A percentile compares a stretch with the other conserved stretches of the same genome.
These are phyloP conservation scores for Colletotrichum sublineola DNA, from an alignment of 2,329 filamentous ascomycete genomes.

Conservation along the genomic window DNA sequence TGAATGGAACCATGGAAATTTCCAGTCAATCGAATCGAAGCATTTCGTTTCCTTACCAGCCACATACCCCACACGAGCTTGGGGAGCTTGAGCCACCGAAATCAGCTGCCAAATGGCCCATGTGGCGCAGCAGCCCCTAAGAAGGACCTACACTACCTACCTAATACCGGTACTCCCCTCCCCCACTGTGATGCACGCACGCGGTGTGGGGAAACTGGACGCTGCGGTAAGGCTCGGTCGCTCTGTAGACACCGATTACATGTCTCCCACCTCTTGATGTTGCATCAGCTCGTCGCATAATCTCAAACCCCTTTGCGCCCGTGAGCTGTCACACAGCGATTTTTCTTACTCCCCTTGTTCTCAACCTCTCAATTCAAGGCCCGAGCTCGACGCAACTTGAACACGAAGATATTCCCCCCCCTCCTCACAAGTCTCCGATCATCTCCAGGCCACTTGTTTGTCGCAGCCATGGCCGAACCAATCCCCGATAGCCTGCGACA, in stretches of 20 bases:
- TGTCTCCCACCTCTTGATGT: constrained; percentile 23
- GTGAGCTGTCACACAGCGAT: constrained; percentile 16
- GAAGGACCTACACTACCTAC: not conserved
- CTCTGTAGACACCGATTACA: constrained; percentile 28
- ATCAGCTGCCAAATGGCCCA: not conserved
- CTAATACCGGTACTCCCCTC: not conserved
- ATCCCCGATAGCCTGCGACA: constrained; percentile 81
- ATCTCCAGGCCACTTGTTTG: not conserved
- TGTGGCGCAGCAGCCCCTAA: constrained; percentile 24
- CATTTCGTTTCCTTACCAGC: constrained; percentile 17
- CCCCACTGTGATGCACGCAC: constrained; percentile 30
- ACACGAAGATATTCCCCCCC: not conserved
- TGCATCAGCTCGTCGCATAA: constrained; percentile 35
- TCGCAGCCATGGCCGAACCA: constrained; percentile 73
- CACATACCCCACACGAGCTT: constrained; percentile 41
- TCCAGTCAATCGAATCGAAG: constrained; percentile 36
- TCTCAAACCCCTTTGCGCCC: constrained; percentile 22
- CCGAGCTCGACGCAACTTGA: not conserved
- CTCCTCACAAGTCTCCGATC: not conserved
- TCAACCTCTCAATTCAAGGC: not conserved
- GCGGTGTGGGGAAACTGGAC: constrained; percentile 24
- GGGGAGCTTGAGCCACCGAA: constrained; percentile 41
- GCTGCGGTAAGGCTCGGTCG: constrained; percentile 18
- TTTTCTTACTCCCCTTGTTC: not conserved
- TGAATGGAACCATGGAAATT: constrained; percentile 41